phyloP scores from a whole-genome alignment of 257 asterid genomes.

The Gardenia jasminoides region DNA sequence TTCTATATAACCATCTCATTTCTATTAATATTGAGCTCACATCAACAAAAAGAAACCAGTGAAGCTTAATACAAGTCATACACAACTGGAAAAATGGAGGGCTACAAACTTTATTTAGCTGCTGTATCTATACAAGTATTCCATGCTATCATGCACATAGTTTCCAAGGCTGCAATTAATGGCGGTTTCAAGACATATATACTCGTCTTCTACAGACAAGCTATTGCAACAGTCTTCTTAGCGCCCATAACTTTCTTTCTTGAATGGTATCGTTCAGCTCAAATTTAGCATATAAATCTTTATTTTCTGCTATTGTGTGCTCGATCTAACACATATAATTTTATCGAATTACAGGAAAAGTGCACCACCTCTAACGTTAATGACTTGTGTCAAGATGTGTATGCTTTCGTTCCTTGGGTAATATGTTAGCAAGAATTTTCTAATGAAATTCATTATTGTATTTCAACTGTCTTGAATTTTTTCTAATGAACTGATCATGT shows the following conservation, averaged over 20 bases:
- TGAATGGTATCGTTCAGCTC: conserved; percentile 42
- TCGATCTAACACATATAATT: background rate
- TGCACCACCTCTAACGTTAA: conserved; percentile 63
- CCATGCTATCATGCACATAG: conserved; percentile 65
- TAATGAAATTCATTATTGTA: background rate
- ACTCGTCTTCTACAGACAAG: conserved; percentile 80
- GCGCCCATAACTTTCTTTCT: conserved; percentile 59
- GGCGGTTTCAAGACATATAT: conserved; percentile 74
- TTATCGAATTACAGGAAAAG: conserved; percentile 45
- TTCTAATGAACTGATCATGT: no score
- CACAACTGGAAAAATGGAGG: conserved; percentile 24
- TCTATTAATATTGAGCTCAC: no score
- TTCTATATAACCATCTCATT: no score
- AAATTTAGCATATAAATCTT: no score
- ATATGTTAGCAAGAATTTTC: background rate
- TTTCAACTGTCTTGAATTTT: no score
- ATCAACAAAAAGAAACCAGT: no score
- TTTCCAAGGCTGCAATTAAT: conserved; percentile 72
- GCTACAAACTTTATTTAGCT: conserved; percentile 35
- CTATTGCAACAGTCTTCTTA: conserved; percentile 67
- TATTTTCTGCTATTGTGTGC: background rate
- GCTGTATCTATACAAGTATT: conserved; percentile 43
- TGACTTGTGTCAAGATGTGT: conserved; percentile 57
- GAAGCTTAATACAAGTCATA: no score
- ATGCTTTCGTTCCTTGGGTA: conserved; percentile 67